These are phyloP conservation scores for Thermochaetoides dissita DNA, from an alignment of 2,329 filamentous ascomycete genomes.

Conservation along the genomic window DNA sequence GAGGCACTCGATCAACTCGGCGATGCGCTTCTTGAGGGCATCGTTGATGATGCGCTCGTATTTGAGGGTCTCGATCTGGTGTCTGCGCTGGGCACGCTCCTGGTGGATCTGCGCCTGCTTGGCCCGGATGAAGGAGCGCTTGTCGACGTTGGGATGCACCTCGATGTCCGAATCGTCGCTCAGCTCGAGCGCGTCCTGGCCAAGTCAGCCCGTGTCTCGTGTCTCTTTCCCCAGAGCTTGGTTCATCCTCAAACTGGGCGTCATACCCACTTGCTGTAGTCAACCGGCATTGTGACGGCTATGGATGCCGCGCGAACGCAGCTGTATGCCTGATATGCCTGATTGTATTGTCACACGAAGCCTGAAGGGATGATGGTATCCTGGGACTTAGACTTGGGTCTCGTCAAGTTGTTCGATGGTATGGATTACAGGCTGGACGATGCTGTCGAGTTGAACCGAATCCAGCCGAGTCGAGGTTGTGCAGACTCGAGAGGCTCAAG, in stretches of 20 bases:
- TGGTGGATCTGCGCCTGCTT: constrained; percentile 97
- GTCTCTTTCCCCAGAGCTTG: background rate
- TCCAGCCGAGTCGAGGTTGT: too few species aligned
- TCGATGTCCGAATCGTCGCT: constrained; percentile 97
- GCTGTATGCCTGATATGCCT: too few species aligned
- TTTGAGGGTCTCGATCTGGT: constrained; percentile 80
- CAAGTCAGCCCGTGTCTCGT: constrained; percentile 7
- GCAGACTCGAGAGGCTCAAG: too few species aligned
- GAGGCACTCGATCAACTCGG: constrained; percentile 59
- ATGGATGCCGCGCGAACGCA: too few species aligned
- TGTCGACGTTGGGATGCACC: constrained; percentile 97
- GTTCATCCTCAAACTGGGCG: too few species aligned
- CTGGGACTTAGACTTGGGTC: too few species aligned
- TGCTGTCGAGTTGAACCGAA: too few species aligned
- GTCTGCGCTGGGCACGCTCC: constrained; percentile 70
- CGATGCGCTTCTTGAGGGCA: constrained; percentile 73
- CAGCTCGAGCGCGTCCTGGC: constrained; percentile 76
- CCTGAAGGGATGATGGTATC: too few species aligned
- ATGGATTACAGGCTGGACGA: too few species aligned
- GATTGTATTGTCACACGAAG: too few species aligned
- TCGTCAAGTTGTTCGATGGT: too few species aligned
- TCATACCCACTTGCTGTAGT: constrained; percentile 52
- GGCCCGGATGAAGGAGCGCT: constrained; percentile 92
- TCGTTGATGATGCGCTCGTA: constrained; percentile 92
- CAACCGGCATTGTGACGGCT: constrained; percentile 28